Evolutionary conservation across 2,329 filamentous ascomycete genomes (phyloP).

Genomic region (Parasarocladium wereldwijsianum): DNA sequence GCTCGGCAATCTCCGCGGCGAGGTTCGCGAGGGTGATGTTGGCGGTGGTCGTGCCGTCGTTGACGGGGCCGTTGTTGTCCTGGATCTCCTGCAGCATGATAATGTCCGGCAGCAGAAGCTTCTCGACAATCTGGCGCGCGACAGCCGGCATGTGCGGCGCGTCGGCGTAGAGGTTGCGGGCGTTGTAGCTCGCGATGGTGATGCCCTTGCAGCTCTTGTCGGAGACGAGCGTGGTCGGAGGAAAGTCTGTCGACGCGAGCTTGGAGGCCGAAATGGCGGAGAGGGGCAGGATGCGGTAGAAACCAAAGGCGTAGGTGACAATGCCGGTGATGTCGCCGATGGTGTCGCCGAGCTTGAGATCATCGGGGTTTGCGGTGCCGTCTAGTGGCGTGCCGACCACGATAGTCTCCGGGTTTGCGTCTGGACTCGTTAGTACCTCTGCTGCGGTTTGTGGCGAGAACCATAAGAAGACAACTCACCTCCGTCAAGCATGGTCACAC

Average conservation of each 20-base stretch:
- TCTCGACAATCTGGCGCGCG: conserved; percentile 50
- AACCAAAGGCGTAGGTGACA: conserved; percentile 50
- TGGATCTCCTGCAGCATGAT: conserved; percentile 59
- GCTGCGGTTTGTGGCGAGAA: not conserved
- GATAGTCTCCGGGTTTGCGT: conserved; percentile 57
- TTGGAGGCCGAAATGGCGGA: conserved; percentile 38
- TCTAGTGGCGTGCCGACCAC: conserved; percentile 51
- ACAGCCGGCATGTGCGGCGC: conserved; percentile 40
- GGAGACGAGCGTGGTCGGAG: conserved; percentile 36
- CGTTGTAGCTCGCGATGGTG: conserved; percentile 54
- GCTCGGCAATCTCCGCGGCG: conserved; percentile 30
- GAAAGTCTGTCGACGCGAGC: conserved; percentile 28
- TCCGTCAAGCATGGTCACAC: conserved; percentile 44
- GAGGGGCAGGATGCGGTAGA: conserved; percentile 51
- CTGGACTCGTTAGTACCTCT: conserved; percentile 15
- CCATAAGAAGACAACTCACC: conserved; percentile 19
- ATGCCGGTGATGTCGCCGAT: conserved; percentile 55
- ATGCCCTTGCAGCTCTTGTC: conserved; percentile 42
- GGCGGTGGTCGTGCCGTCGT: conserved; percentile 41
- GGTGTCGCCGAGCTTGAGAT: conserved; percentile 49
- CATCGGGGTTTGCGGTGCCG: conserved; percentile 41
- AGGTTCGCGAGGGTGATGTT: conserved; percentile 46
- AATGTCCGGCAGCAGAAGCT: conserved; percentile 47
- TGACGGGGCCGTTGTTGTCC: conserved; percentile 45
- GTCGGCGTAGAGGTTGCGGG: conserved; percentile 49